Base-by-base conservation (phyloP, 768 basidiomycete genomes). In the Nidularia sp. region DNA sequence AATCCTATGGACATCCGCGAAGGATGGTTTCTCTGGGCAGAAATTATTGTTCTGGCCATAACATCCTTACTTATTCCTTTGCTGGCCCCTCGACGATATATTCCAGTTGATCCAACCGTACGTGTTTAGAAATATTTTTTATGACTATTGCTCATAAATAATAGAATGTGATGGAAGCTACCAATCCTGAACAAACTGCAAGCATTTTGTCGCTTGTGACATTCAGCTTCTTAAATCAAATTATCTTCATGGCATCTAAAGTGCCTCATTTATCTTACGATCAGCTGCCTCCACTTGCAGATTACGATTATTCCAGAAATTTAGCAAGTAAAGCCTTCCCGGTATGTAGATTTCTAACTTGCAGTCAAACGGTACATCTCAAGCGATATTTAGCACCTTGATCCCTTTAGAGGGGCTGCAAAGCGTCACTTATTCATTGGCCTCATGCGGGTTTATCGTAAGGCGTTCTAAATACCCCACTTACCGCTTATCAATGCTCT, bases 21-120 rank as follows among this genome's bases (percentile, higher is more conserved):
- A 55, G 79, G 80, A 4, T 52, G 54, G 35, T 42, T 77, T 7
- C 65, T 84, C 2, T 86, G 83, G 83, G 57, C 69, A 3, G 76
- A 78, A 56, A 57, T 84, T 10, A 62, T 55, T 5, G 44, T 80
- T 3, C 70, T 85, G 5, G 57, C 68, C 3, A 41, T 77, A 8
- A 72, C 71, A 5, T 74, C 74, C 1, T 58, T 81, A 2, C 45
- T 77, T 3, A 64, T 86, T 13, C 85, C 86, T 1, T 62, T 84
- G 13, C 53, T 78, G 48, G 64, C 73, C 29, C 85, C 85, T 18
- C 67, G 80, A 7, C 66, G 63, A 22, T 85, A 85, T 59, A 58
- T 74, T 9, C 84, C 84, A 0, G 63, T 78, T 6, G 76, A 85
- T 55, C 74, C 79, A 0, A 64, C 72, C 63, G 80, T 78, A 41